A percentile compares a stretch with the other conserved stretches of the same genome.
These are phyloP conservation scores for Stevia rebaudiana DNA, from an alignment of 140 eudicot genomes.

Conservation along the genomic window DNA sequence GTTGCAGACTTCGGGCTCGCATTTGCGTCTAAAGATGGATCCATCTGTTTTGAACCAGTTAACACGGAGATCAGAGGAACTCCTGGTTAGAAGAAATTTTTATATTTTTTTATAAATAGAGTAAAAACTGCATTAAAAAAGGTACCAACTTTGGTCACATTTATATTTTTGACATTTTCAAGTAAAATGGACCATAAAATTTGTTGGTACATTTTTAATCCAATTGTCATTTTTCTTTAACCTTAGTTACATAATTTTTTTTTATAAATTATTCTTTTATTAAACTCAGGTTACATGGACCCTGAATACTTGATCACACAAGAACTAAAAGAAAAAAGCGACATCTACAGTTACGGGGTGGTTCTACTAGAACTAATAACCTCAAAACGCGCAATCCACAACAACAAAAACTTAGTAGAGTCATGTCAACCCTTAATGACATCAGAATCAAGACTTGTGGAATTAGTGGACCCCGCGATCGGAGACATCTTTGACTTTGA, in stretches of 20 bases:
- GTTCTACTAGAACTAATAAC: conserved; percentile 74
- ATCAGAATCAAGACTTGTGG: conserved; percentile 49
- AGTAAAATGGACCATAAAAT: background rate
- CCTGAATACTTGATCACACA: conserved; percentile 78
- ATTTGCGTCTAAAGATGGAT: conserved; percentile 83
- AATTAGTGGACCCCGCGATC: conserved; percentile 70
- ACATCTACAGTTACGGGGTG: conserved; percentile 90
- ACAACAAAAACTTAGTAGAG: conserved; percentile 71
- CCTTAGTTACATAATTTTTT: background rate
- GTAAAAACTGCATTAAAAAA: background rate
- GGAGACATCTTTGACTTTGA: conserved; percentile 62
- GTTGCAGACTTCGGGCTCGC: conserved; percentile 99
- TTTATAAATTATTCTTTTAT: background rate
- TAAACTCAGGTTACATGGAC: conserved; percentile 77
- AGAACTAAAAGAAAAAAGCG: conserved; percentile 89
- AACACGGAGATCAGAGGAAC: conserved; percentile 93
- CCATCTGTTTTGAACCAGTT: conserved; percentile 82
- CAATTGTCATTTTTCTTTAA: background rate
- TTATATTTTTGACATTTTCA: background rate
- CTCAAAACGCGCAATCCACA: conserved; percentile 67
- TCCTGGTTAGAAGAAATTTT: conserved; percentile 53
- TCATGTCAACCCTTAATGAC: conserved; percentile 46
- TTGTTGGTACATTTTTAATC: background rate
- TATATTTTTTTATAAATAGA: background rate
- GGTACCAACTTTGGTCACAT: conserved; percentile 6